phyloP scores from a whole-genome alignment of 495 filamentous ascomycete genomes.

The Neurospora tetraspora region DNA sequence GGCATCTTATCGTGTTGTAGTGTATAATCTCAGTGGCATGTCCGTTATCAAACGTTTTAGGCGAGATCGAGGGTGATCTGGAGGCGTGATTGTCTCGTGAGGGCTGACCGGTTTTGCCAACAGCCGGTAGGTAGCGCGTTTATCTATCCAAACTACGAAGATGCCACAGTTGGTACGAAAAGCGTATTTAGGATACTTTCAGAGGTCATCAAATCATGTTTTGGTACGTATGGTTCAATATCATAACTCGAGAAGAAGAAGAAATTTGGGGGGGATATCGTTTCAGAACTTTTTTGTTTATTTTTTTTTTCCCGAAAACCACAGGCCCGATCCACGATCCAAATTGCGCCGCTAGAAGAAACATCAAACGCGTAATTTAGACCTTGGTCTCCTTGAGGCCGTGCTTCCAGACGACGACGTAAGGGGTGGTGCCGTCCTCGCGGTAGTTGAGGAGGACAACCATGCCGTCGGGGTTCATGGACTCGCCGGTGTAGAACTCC shows the following conservation, averaged over 20 bases:
- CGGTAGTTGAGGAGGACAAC: constrained; percentile 93
- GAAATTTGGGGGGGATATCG: not conserved
- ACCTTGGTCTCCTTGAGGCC: constrained; percentile 88
- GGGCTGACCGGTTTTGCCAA: not conserved
- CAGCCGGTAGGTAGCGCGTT: not conserved
- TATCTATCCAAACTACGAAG: not conserved
- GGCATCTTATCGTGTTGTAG: not conserved
- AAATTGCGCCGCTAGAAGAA: not conserved
- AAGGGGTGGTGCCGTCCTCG: constrained; percentile 89
- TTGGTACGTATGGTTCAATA: not conserved
- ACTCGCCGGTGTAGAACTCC: constrained; percentile 87
- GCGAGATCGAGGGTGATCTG: not conserved
- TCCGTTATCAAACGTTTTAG: not conserved
- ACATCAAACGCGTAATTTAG: constrained; percentile 35
- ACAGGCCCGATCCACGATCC: not conserved
- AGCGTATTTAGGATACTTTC: not conserved
- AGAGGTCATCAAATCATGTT: not conserved
- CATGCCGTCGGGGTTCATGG: constrained; percentile 90
- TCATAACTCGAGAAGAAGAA: not conserved
- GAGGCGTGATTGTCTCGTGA: not conserved
- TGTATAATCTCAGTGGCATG: not conserved
- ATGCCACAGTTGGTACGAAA: not conserved
- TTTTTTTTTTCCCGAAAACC: not conserved
- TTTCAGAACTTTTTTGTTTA: not conserved
- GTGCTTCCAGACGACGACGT: constrained; percentile 88